phyloP scores from a whole-genome alignment of 805 yeast species.

The Blastobotrys mokoenaii region DNA sequence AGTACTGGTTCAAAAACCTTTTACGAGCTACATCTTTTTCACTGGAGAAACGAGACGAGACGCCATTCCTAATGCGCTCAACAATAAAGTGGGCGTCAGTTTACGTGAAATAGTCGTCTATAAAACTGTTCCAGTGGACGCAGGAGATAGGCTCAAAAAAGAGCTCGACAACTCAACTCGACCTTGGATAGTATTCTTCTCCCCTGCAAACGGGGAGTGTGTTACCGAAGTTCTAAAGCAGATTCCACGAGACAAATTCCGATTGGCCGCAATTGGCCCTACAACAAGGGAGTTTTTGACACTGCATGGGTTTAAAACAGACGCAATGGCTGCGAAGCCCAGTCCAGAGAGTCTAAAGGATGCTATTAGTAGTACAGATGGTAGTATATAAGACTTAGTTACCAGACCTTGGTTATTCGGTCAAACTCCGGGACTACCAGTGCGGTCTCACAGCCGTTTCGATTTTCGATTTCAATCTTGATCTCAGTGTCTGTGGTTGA shows the following conservation, averaged over 20 bases:
- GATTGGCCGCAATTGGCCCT: conserved; percentile 84
- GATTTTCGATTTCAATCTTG: conserved; percentile 52
- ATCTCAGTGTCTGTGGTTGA: conserved; percentile 16
- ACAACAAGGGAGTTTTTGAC: conserved; percentile 63
- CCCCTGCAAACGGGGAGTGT: conserved; percentile 77
- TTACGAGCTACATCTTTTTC: conserved; percentile 43
- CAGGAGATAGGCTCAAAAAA: background rate
- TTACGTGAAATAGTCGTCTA: conserved; percentile 61
- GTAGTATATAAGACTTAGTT: conserved; percentile 8
- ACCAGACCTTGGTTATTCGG: conserved; percentile 53
- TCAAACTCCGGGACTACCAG: conserved; percentile 65
- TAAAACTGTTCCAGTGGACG: conserved; percentile 40
- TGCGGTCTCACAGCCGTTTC: conserved; percentile 60
- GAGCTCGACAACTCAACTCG: conserved; percentile 10
- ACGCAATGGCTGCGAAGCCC: conserved; percentile 64
- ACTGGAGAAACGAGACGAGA: conserved; percentile 85
- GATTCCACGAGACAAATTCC: conserved; percentile 21
- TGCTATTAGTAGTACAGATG: conserved; percentile 17
- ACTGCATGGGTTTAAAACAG: conserved; percentile 45
- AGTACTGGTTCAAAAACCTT: conserved; percentile 39
- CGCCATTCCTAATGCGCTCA: conserved; percentile 59
- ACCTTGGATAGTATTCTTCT: conserved; percentile 77
- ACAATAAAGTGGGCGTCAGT: conserved; percentile 31
- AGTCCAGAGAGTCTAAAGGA: conserved; percentile 50
- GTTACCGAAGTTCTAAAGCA: conserved; percentile 43